Base-by-base conservation (phyloP, 192 early-diverging fungal genomes). In the Rhizoclosmatium sp. region DNA sequence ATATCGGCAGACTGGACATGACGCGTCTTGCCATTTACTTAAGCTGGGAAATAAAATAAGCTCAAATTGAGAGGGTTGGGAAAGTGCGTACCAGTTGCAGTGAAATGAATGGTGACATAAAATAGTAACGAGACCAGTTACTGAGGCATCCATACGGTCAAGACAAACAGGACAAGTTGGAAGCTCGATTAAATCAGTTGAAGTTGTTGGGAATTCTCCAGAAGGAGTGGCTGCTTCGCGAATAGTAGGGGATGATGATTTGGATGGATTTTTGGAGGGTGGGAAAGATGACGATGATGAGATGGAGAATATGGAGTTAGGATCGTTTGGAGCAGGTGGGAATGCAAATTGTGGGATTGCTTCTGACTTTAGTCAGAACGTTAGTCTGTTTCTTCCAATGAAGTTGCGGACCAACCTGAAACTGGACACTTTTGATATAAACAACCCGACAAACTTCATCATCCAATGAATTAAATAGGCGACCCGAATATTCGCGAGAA, bases 141-240 rank as follows among this genome's bases (percentile, higher is more conserved):
- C 91, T 4, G 91, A 88, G 3, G 93, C 85, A 84, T 99, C 98
- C 92, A 99, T 93, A 21, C 96, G 85, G 69, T 99, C 98, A 54
- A 99, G 85, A 82, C 98, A 99, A 4, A 99, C 96, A 2, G 98
- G 97, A 78, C 98, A 99, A 0, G 94, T 96, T 1, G 97, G 96
- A 19, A 97, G 82, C 81, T 98, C 95, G 60, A 92, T 73, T 12
- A 92, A 65, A n/a, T 78, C 10, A n/a, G 62, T 42, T 16, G 51
- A 54, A 54, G 51, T 12, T 54, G 51, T 16, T 54, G 51, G 51
- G 16, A 16, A 54, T 54, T 54, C 51, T 54, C 16, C 51, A 54
- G 51, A 0, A 12, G 31, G 31, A 31, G 5, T 16, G 9, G 51
- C 51, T 12, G 16, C 51, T 54, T 54, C 51, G 9, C 16, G 51